Percentiles rank a stretch among this genome's conserved stretches.
phyloP scores from a whole-genome alignment of 2,329 filamentous ascomycete species.

The Colletotrichum scovillei region DNA sequence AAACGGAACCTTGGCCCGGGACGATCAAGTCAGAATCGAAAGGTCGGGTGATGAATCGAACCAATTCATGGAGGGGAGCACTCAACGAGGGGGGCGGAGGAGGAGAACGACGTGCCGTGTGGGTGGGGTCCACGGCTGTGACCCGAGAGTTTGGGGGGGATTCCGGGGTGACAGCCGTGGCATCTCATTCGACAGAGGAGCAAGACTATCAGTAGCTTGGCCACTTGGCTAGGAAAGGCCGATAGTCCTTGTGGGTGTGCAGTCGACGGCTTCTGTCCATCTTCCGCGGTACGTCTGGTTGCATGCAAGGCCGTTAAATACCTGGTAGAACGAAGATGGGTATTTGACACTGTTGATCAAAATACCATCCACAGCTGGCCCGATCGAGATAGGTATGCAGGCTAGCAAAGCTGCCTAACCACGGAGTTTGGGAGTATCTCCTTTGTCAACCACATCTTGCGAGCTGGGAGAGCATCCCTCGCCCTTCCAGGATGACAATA shows the following conservation, averaged over 20 bases:
- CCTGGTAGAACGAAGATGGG: not conserved
- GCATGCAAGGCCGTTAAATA: too few relatives aligned
- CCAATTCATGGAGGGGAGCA: not conserved
- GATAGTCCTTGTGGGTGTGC: not conserved
- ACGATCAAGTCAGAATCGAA: conserved; percentile 16
- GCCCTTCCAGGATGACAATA: not conserved
- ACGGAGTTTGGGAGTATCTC: too few relatives aligned
- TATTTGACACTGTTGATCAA: not conserved
- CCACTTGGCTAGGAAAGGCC: not conserved
- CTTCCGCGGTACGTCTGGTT: too few relatives aligned
- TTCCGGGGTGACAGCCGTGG: conserved; percentile 5
- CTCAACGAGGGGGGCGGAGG: too few relatives aligned
- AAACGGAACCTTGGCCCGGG: conserved; percentile 15
- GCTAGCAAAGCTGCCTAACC: too few relatives aligned
- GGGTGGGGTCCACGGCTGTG: conserved; percentile 24
- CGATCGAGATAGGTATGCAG: not conserved
- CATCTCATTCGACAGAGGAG: conserved; percentile 2
- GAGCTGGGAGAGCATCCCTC: not conserved
- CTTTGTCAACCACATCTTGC: not conserved
- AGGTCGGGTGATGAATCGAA: conserved; percentile 27
- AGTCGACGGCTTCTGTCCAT: not conserved
- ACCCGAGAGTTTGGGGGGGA: conserved; percentile 25
- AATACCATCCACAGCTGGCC: not conserved
- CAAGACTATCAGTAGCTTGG: not conserved
- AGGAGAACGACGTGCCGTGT: conserved; percentile 4